phyloP scores from a whole-genome alignment of 1,284 basidiomycete genomes.

The Boletus mariae region DNA sequence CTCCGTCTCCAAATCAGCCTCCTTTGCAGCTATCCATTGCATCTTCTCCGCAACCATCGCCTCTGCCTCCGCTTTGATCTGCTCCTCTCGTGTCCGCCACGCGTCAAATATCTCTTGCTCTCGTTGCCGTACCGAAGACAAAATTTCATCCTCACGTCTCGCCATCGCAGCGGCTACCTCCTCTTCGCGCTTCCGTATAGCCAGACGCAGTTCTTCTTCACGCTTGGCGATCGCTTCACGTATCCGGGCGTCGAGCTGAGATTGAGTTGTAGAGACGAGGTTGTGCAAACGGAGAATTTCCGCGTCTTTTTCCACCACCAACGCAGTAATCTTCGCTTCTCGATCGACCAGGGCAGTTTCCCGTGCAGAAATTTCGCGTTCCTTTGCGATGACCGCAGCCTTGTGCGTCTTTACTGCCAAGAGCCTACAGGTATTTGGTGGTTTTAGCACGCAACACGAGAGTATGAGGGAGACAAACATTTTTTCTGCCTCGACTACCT shows the following conservation, averaged over 20 bases:
- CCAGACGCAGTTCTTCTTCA: constrained; percentile 63
- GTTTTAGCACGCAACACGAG: neutral
- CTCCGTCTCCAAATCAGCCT: constrained; percentile 52
- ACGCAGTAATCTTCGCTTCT: constrained; percentile 46
- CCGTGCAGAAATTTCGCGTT: constrained; percentile 63
- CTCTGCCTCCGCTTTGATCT: constrained; percentile 49
- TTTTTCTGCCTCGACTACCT: constrained; percentile 74
- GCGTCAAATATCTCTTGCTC: constrained; percentile 68
- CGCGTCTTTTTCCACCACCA: constrained; percentile 54
- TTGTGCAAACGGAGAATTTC: constrained; percentile 53
- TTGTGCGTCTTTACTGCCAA: constrained; percentile 61
- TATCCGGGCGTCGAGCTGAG: constrained; percentile 48
- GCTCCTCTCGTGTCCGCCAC: constrained; percentile 56
- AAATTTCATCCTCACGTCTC: constrained; percentile 68
- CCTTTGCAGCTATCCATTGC: constrained; percentile 48
- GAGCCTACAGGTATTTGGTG: constrained; percentile 41
- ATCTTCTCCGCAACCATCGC: constrained; percentile 50
- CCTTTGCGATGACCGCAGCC: constrained; percentile 44
- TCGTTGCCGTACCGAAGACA: constrained; percentile 61
- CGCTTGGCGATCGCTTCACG: constrained; percentile 59
- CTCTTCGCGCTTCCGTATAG: constrained; percentile 63
- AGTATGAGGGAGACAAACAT: constrained; percentile 47
- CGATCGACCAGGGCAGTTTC: constrained; percentile 54
- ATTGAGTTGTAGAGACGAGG: constrained; percentile 37
- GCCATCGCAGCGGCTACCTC: constrained; percentile 64